phyloP scores from a whole-genome alignment of 2,329 filamentous ascomycete genomes.

The Ambrosiella xylebori region DNA sequence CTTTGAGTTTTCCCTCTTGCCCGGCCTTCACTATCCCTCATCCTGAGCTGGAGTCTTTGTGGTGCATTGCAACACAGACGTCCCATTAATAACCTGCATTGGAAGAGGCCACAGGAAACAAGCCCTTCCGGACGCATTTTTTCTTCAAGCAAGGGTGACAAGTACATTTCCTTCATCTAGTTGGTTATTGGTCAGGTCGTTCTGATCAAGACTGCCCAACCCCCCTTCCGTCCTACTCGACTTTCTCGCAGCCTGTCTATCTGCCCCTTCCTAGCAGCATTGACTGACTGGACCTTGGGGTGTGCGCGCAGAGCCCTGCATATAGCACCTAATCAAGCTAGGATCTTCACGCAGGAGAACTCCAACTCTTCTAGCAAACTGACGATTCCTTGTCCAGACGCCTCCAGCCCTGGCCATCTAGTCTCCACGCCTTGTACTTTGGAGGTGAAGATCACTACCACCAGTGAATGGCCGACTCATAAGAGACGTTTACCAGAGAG shows the following conservation, averaged over 20 bases:
- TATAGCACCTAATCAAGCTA: not conserved
- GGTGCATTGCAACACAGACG: not conserved
- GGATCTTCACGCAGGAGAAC: conserved; percentile 1
- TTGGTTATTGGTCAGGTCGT: not conserved
- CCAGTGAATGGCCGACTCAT: not conserved
- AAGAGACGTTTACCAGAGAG: not conserved
- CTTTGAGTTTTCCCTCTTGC: not conserved
- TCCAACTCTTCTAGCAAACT: not conserved
- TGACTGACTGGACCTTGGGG: not conserved
- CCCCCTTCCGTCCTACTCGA: not conserved
- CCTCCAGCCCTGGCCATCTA: not conserved
- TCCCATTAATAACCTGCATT: not conserved
- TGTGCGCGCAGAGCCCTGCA: not conserved
- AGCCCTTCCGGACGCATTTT: not conserved
- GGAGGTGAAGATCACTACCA: not conserved
- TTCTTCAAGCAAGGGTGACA: not conserved
- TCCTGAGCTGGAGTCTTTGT: too few relatives aligned
- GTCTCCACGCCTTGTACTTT: not conserved
- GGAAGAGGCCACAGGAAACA: not conserved
- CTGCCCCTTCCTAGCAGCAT: not conserved
- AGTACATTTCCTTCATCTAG: not conserved
- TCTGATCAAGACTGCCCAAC: not conserved
- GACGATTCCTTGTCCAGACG: not conserved
- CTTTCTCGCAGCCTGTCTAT: not conserved
- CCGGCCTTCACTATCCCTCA: not conserved